Conservation (phyloP, 2,329 filamentous ascomycete species). For the Paramyrothecium sp. region DNA sequence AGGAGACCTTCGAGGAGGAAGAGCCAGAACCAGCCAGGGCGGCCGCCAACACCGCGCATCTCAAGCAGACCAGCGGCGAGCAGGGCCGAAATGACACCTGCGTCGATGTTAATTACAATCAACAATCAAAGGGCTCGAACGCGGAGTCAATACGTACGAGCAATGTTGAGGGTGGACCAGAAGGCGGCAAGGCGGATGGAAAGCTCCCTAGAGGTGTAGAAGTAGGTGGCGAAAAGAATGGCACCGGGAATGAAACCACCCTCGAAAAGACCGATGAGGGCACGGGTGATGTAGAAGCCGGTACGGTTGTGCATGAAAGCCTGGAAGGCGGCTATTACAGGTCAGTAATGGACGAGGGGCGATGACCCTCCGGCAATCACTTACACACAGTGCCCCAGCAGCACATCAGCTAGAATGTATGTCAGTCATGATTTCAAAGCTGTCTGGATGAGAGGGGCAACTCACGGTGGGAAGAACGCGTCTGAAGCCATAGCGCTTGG, state of each 20-base stretch:
- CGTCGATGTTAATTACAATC: constrained; percentile 31
- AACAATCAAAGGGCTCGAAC: constrained; percentile 25
- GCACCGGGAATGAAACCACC: constrained; percentile 59
- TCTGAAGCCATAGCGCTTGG: constrained; percentile 57
- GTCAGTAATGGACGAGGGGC: constrained; percentile 12
- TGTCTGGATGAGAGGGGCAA: background rate
- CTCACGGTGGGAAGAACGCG: constrained; percentile 45
- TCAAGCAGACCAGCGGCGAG: constrained; percentile 45
- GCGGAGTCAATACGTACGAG: constrained; percentile 18
- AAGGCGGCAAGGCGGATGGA: constrained; percentile 67
- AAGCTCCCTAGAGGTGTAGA: constrained; percentile 68
- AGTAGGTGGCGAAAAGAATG: constrained; percentile 68
- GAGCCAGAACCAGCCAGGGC: constrained; percentile 56
- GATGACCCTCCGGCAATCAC: constrained; percentile 3
- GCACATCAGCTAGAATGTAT: constrained; percentile 39
- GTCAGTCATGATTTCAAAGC: background rate
- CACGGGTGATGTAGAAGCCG: constrained; percentile 48
- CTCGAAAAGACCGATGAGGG: constrained; percentile 52
- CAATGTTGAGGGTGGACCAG: constrained; percentile 54
- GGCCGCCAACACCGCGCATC: constrained; percentile 45
- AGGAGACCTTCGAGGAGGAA: constrained; percentile 39
- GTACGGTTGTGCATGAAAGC: constrained; percentile 47
- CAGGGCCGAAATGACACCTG: constrained; percentile 44
- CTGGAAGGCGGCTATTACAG: constrained; percentile 38
- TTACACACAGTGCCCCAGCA: constrained; percentile 43